These are phyloP conservation scores for Orbilia blumenaviensis DNA, from an alignment of 2,329 filamentous ascomycete genomes.

Conservation along the genomic window DNA sequence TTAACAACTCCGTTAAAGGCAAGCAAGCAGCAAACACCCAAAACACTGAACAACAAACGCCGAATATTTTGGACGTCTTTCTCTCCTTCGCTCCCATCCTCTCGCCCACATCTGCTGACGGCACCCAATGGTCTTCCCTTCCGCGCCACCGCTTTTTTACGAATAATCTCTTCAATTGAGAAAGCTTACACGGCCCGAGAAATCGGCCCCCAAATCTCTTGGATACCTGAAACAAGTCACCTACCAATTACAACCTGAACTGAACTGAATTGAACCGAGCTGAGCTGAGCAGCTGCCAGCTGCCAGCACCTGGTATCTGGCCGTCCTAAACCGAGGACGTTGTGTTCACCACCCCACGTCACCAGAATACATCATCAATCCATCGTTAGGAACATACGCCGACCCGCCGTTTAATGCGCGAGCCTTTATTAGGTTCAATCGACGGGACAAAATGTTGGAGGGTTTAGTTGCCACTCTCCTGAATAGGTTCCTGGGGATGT, in stretches of 20 bases:
- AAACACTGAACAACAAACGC: no score
- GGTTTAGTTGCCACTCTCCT: constrained; percentile 91
- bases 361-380: no score
- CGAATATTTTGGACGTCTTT: no score
- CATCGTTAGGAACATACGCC: no score
- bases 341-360: neutral
- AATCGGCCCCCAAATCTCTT: neutral
- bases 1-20: no score
- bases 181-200: neutral
- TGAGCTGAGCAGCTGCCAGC: neutral
- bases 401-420: neutral
- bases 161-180: neutral
- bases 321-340: neutral
- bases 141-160: neutral
- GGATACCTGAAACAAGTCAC: neutral
- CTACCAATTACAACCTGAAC: neutral
- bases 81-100: neutral
- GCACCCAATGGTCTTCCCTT: neutral
- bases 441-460: constrained; percentile 84
- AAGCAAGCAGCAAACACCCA: no score
- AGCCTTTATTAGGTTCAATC: neutral
- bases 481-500: constrained; percentile 99
- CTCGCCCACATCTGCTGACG: neutral
- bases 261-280: no score
- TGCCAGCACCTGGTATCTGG: neutral